Conservation (phyloP, 1,284 basidiomycete species). For the Apiotrichum laibachii region DNA sequence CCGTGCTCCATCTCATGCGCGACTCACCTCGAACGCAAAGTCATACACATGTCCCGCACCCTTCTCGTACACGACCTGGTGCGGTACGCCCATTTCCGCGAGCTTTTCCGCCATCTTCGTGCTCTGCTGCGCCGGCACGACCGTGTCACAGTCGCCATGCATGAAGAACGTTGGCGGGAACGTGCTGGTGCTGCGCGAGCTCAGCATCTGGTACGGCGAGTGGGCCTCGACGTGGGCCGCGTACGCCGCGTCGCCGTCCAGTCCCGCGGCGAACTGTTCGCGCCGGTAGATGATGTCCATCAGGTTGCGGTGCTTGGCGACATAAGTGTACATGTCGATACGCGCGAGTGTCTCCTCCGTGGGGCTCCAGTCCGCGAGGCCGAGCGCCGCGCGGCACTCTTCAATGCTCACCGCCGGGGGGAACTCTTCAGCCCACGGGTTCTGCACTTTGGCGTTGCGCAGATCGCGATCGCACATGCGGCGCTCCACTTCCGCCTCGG, state of each 20-base stretch:
- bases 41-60: conserved; percentile 11
- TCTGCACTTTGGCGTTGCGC: conserved; percentile 3
- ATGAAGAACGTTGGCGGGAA: conserved; percentile 30
- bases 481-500: neutral
- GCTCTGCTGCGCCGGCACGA: conserved; percentile 26
- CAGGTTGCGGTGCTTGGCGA: conserved; percentile 11
- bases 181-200: too few relatives aligned
- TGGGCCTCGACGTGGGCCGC: neutral
- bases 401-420: conserved; percentile 14
- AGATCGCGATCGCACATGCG: neutral
- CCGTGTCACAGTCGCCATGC: conserved; percentile 27
- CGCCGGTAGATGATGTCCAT: conserved; percentile 21
- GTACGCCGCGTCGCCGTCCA: conserved; percentile 11
- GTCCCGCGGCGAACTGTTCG: conserved; percentile 10
- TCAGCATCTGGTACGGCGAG: neutral
- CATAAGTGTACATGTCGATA: conserved; percentile 16
- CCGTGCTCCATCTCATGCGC: too few relatives aligned
- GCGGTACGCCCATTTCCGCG: conserved; percentile 12
- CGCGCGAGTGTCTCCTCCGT: conserved; percentile 1
- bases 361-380: conserved; percentile 12
- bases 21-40: conserved; percentile 27
- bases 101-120: conserved; percentile 22
- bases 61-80: conserved; percentile 10
- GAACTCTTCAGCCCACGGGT: conserved; percentile 17
- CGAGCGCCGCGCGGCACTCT: conserved; percentile 7